Evolutionary conservation across 2,329 filamentous ascomycete species (phyloP), one percentile per base, ranked within the genome.

Genomic region (Alternaria longipes): DNA sequence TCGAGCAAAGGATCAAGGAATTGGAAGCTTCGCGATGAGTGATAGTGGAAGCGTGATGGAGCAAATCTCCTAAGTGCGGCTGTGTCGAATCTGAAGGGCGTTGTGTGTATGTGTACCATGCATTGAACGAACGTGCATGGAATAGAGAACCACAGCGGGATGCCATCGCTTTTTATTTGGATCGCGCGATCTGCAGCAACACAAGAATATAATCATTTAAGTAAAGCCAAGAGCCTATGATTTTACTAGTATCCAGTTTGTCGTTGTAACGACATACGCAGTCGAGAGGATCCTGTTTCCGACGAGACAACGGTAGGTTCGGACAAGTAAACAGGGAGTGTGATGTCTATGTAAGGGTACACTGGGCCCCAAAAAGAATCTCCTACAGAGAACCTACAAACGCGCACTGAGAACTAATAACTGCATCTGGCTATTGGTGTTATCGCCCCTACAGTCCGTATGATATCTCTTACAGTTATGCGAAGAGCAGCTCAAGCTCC

Each of bases 1-100:
- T 97, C 66, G 90, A 97, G 84, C 89, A 90, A 77, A 86, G 95
- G 56, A 89, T 98, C 75, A 88, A 85, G 16, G 94, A 98, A 81
- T 81, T 98, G 78, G 91, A 71, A 20, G 74, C 74, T 53, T 62
- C 61, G 22, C 59, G 38, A 40, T 32, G 46, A 57, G 50, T 45
- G 34, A 54, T 51, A 36, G 38, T 20, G 24, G 14, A 36, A 41
- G 20, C n/a, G 28, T 24, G 12, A 34, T 26, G 20, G 20, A 22
- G 9, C 11, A 16, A 4, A 22, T 24, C 18, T 41, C n/a, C 14
- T 26, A 8, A 18, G 24, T 36, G 32, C 5, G 32, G 32, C 4
- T 3, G 24, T 50, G 12, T 50, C 1, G 30, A 14, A 50, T 14
- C 3, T n/a, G 46, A 18, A 3, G 50, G 20, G 24, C n/a, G 20